Conservation (phyloP, 192 early-diverging fungal genomes). For the Gonapodya prolifera region DNA sequence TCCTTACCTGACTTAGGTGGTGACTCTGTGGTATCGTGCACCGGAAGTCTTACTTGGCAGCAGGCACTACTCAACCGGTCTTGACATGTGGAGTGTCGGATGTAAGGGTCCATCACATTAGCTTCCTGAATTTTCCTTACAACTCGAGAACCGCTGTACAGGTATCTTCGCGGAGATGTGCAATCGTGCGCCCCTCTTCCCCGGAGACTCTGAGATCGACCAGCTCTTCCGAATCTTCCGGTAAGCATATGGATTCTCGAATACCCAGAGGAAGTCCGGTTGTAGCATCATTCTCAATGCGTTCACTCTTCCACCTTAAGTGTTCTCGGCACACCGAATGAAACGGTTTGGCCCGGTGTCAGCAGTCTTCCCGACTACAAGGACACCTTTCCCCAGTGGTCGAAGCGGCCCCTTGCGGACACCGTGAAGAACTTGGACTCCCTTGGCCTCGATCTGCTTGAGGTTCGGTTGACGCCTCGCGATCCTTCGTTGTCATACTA, state of each 20-base stretch:
- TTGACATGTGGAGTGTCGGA: constrained; percentile 97
- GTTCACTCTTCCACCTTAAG: background rate
- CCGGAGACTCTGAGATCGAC: constrained; percentile 86
- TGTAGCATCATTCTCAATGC: background rate
- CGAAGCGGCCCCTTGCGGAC: constrained; percentile 25
- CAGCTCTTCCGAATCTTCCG: constrained; percentile 87
- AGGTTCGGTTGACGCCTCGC: constrained; percentile 12
- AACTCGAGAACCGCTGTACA: too few species aligned
- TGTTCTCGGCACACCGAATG: constrained; percentile 69
- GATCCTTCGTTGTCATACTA: background rate
- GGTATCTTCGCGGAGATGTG: constrained; percentile 96
- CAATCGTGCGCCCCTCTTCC: constrained; percentile 64
- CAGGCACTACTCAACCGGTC: constrained; percentile 75
- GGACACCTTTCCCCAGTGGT: constrained; percentile 62
- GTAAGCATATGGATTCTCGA: constrained; percentile 9
- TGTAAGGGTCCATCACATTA: too few species aligned
- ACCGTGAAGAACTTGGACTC: constrained; percentile 38
- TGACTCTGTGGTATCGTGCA: too few species aligned
- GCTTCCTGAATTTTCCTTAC: too few species aligned
- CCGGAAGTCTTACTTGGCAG: constrained; percentile 92
- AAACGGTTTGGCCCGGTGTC: constrained; percentile 64
- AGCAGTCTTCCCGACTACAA: constrained; percentile 71
- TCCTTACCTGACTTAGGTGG: constrained; percentile 24
- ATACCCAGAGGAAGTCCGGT: too few species aligned
- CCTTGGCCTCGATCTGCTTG: constrained; percentile 59